A percentile compares a stretch with the other conserved stretches of the same genome.
Evolutionary conservation across 495 filamentous ascomycete genomes (phyloP).

Genomic region (Lasiosphaeris hirsuta): DNA sequence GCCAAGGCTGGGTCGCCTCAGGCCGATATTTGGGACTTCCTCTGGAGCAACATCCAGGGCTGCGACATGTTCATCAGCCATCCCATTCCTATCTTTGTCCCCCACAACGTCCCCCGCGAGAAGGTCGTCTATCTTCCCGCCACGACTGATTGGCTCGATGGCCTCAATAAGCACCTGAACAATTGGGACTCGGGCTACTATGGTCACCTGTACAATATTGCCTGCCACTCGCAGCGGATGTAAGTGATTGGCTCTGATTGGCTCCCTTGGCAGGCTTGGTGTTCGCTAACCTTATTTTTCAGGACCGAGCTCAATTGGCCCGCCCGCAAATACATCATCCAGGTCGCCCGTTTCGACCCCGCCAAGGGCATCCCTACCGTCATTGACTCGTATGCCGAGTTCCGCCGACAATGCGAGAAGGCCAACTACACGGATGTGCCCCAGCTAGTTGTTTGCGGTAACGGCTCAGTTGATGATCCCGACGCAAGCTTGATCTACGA

Average conservation of each 20-base stretch:
- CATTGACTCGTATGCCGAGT: constrained; percentile 71
- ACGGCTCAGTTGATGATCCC: constrained; percentile 83
- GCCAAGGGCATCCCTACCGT: constrained; percentile 83
- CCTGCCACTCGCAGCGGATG: constrained; percentile 59
- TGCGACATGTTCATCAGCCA: constrained; percentile 84
- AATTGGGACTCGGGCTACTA: constrained; percentile 76
- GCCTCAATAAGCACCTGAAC: constrained; percentile 74
- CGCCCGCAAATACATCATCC: constrained; percentile 71
- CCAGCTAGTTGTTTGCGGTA: constrained; percentile 73
- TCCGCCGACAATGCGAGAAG: constrained; percentile 57
- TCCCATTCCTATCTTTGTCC: constrained; percentile 76
- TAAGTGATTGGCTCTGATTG: constrained; percentile 26
- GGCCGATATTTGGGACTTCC: constrained; percentile 69
- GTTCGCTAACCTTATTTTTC: constrained; percentile 7
- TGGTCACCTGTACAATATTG: constrained; percentile 65
- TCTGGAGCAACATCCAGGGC: constrained; percentile 68
- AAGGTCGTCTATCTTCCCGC: constrained; percentile 79
- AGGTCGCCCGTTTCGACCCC: constrained; percentile 84
- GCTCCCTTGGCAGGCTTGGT: background rate
- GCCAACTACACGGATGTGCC: constrained; percentile 50
- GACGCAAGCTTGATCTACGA: constrained; percentile 74
- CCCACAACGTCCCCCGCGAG: constrained; percentile 58
- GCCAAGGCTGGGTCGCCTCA: constrained; percentile 61
- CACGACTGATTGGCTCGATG: constrained; percentile 87
- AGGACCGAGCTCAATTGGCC: constrained; percentile 67